Evolutionary conservation across 2,329 filamentous ascomycete genomes (phyloP).

Genomic region (Ascochyta pisi): DNA sequence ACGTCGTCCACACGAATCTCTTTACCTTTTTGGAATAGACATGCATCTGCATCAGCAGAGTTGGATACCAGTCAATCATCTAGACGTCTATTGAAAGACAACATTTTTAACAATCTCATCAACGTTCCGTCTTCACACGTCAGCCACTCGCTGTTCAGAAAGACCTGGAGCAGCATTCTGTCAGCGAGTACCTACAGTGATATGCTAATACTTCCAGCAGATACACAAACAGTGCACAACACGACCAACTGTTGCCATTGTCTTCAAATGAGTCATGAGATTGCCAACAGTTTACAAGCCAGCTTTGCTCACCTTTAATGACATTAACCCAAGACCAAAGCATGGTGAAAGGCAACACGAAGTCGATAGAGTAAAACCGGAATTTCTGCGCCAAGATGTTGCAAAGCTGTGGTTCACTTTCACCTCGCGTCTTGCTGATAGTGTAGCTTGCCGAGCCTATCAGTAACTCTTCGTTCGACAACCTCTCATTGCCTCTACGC

Average conservation of each 20-base stretch:
- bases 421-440: neutral
- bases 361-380: neutral
- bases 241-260: neutral
- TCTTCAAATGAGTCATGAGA: neutral
- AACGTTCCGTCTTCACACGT: neutral
- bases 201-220: neutral
- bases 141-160: neutral
- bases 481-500: neutral
- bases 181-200: neutral
- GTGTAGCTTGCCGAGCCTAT: neutral
- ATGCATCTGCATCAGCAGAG: slow-evolving; percentile 34
- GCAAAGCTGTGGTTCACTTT: neutral
- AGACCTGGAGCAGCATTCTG: neutral
- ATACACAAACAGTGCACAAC: neutral
- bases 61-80: slow-evolving; percentile 32
- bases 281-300: neutral
- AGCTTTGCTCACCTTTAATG: neutral
- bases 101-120: neutral
- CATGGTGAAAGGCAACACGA: neutral
- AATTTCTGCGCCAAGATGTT: neutral
- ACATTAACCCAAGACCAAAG: neutral
- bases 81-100: slow-evolving; percentile 6
- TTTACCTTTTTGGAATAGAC: slow-evolving; percentile 88
- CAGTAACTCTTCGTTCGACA: neutral
- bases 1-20: slow-evolving; percentile 93